Conservation (phyloP, 345 rosid species). For the Psidium friedrichsthalianum region DNA sequence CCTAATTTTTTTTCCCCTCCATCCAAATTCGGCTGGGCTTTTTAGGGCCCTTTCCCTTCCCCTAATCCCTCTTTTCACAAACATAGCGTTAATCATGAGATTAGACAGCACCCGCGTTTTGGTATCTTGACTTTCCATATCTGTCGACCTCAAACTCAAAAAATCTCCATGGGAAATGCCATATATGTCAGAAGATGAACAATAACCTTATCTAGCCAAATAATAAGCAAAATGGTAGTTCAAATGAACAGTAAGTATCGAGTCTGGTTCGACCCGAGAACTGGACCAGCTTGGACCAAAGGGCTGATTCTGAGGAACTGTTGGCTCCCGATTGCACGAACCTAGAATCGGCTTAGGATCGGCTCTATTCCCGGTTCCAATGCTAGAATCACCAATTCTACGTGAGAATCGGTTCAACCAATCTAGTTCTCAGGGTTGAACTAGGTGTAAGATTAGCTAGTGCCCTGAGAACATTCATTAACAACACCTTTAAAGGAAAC, state of each 20-base stretch:
- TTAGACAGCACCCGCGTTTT: not conserved
- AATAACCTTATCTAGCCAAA: not conserved
- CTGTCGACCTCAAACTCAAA: not conserved
- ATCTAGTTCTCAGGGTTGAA: too few species aligned
- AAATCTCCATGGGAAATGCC: not conserved
- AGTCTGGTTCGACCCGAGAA: rapidly evolving
- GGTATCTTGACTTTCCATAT: not conserved
- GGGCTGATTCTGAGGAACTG: rapidly evolving
- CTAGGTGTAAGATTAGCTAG: too few species aligned
- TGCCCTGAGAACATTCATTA: not conserved
- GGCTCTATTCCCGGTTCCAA: not conserved
- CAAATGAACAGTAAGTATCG: too few species aligned
- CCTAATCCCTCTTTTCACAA: not conserved
- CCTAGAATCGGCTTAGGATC: not conserved
- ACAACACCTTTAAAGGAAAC: not conserved
- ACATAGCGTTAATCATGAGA: not conserved
- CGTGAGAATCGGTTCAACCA: rapidly evolving
- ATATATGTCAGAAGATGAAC: not conserved
- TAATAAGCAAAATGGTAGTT: not conserved
- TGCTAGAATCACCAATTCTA: not conserved
- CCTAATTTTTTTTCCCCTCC: not conserved
- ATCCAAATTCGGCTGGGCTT: not conserved
- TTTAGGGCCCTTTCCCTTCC: not conserved
- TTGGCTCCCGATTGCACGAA: not conserved
- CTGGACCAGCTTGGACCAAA: rapidly evolving